Conservation (phyloP, 1,284 basidiomycete species). For the Trichosporon coremiiforme region DNA sequence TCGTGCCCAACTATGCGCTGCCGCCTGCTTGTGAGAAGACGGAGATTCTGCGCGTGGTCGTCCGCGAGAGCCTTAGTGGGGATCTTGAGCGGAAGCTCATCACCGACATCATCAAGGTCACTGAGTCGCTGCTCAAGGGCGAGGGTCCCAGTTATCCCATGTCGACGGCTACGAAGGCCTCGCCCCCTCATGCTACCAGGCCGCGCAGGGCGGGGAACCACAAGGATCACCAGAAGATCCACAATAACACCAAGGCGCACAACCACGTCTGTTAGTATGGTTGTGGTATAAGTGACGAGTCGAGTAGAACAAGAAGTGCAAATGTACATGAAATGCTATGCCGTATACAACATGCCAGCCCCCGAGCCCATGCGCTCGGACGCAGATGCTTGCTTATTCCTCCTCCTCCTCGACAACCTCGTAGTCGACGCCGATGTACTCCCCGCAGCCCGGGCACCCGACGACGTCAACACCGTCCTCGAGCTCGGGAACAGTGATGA, state of each 20-base stretch:
- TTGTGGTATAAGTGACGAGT: neutral
- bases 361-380: too few species aligned
- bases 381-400: slow-evolving; percentile 23
- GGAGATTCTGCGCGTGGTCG: slow-evolving; percentile 83
- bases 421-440: slow-evolving; percentile 57
- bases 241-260: neutral
- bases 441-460: slow-evolving; percentile 58
- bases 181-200: neutral
- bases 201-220: neutral
- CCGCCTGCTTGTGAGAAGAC: slow-evolving; percentile 68
- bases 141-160: slow-evolving; percentile 17
- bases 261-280: neutral
- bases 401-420: slow-evolving; percentile 50
- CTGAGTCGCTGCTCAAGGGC: slow-evolving; percentile 18
- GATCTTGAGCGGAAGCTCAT: slow-evolving; percentile 49
- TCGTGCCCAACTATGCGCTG: slow-evolving; percentile 81
- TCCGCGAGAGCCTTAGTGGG: slow-evolving; percentile 65
- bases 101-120: slow-evolving; percentile 44
- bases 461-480: slow-evolving; percentile 57
- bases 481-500: slow-evolving; percentile 52
- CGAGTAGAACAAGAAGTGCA: neutral
- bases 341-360: neutral
- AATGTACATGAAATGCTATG: slow-evolving; percentile 5
- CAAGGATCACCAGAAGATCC: neutral
- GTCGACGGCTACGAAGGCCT: neutral